These are phyloP conservation scores for Sugiyamaella americana DNA, from an alignment of 805 yeast genomes.

Conservation along the genomic window DNA sequence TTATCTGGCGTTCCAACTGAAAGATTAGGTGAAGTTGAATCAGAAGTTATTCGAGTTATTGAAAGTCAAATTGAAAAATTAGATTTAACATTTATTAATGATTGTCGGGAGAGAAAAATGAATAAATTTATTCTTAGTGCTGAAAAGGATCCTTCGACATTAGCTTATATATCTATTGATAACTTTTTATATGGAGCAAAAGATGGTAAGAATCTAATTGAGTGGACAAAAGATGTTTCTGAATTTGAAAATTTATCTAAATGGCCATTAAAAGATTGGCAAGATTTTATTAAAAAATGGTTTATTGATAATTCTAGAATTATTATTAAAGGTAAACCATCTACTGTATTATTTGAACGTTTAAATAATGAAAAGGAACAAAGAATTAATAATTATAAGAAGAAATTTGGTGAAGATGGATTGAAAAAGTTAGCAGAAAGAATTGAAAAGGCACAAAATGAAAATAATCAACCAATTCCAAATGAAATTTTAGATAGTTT, in stretches of 20 bases:
- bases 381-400: slow-evolving; percentile 44
- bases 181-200: slow-evolving; percentile 75
- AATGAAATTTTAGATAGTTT: slow-evolving; percentile 53
- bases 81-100: slow-evolving; percentile 60
- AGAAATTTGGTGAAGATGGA: slow-evolving; percentile 53
- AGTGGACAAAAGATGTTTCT: slow-evolving; percentile 47
- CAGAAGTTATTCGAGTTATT: slow-evolving; percentile 45
- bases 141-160: slow-evolving; percentile 49
- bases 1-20: slow-evolving; percentile 74
- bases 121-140: slow-evolving; percentile 41
- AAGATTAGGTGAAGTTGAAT: slow-evolving; percentile 46
- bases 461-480: slow-evolving; percentile 77
- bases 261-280: slow-evolving; percentile 73
- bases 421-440: slow-evolving; percentile 44
- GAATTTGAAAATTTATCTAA: slow-evolving; percentile 53
- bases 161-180: slow-evolving; percentile 62
- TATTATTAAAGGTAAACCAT: slow-evolving; percentile 67
- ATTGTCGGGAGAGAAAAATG: slow-evolving; percentile 58
- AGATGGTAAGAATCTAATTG: slow-evolving; percentile 51
- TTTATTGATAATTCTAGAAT: slow-evolving; percentile 60
- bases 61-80: slow-evolving; percentile 41
- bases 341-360: slow-evolving; percentile 47
- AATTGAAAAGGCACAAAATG: slow-evolving; percentile 55
- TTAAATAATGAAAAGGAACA: slow-evolving; percentile 47
- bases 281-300: slow-evolving; percentile 43